Evolutionary conservation across 2,329 filamentous ascomycete genomes (phyloP).

Genomic region (Raffaelea deltoideospora): DNA sequence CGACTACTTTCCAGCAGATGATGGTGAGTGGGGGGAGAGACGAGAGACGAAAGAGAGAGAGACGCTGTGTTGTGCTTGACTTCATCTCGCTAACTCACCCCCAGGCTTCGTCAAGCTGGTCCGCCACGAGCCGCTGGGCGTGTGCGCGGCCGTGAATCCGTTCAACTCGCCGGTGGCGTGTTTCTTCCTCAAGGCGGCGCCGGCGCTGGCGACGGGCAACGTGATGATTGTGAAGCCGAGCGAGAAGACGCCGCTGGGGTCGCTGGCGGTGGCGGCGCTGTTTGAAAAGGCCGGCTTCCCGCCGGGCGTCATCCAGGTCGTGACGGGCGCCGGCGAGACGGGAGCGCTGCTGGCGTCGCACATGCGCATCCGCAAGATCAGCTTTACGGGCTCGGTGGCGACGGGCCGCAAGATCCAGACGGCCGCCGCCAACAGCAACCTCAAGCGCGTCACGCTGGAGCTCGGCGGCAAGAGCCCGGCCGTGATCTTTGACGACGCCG

Average conservation of each 20-base stretch:
- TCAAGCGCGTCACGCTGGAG: conserved; percentile 56
- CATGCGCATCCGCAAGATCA: conserved; percentile 41
- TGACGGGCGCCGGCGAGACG: conserved; percentile 22
- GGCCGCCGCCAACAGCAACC: conserved; percentile 43
- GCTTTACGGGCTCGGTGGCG: conserved; percentile 51
- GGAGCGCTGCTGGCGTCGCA: conserved; percentile 10
- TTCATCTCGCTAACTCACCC: too few relatives aligned
- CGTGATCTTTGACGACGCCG: conserved; percentile 46
- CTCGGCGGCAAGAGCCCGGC: conserved; percentile 52
- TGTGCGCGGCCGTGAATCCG: conserved; percentile 14
- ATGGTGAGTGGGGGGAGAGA: neutral
- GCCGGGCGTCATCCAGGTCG: conserved; percentile 25
- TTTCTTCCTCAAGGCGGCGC: conserved; percentile 21
- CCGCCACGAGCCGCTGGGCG: conserved; percentile 17
- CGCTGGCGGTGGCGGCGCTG: conserved; percentile 19
- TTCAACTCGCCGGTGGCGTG: conserved; percentile 14
- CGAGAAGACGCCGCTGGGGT: conserved; percentile 24
- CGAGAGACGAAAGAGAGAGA: neutral
- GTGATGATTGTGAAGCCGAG: conserved; percentile 26
- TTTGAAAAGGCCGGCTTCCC: conserved; percentile 26
- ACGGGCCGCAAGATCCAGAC: conserved; percentile 52
- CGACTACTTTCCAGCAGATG: conserved; percentile 20
- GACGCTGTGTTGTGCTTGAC: too few relatives aligned
- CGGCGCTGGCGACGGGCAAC: conserved; percentile 25
- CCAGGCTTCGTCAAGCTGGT: conserved; percentile 18